Percentiles rank a stretch among this genome's conserved stretches.
phyloP scores from a whole-genome alignment of 495 filamentous ascomycete species.

The Penicillium cosmopolitanum region DNA sequence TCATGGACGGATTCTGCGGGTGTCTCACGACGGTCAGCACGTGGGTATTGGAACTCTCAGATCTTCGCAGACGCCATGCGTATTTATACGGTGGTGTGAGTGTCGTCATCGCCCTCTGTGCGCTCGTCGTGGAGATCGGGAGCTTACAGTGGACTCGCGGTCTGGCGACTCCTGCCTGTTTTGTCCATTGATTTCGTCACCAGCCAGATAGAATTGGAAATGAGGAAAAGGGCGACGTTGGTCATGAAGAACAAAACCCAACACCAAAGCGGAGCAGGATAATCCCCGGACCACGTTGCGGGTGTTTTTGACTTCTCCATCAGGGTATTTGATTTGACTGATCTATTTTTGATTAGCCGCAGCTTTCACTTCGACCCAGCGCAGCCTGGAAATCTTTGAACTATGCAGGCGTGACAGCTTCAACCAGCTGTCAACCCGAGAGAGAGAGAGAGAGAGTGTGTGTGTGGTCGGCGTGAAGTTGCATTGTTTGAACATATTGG shows the following conservation, averaged over 20 bases:
- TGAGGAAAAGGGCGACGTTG: too few species aligned
- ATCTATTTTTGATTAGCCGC: too few species aligned
- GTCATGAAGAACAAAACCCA: neutral
- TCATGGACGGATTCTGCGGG: slow-evolving; percentile 86
- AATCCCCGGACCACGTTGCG: too few species aligned
- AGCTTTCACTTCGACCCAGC: too few species aligned
- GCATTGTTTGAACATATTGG: too few species aligned
- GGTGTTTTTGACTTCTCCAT: too few species aligned
- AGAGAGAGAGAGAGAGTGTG: too few species aligned
- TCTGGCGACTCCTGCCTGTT: slow-evolving; percentile 51
- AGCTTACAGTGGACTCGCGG: slow-evolving; percentile 73
- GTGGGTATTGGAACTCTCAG: slow-evolving; percentile 74
- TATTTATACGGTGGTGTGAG: slow-evolving; percentile 73
- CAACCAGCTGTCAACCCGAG: too few species aligned
- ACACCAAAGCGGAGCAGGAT: neutral
- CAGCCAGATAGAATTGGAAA: neutral
- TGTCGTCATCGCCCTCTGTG: slow-evolving; percentile 59
- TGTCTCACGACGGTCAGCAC: slow-evolving; percentile 86
- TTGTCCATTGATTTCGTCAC: slow-evolving; percentile 2
- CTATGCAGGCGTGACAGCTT: too few species aligned
- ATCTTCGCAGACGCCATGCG: slow-evolving; percentile 60
- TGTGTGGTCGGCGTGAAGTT: too few species aligned
- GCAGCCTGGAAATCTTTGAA: too few species aligned
- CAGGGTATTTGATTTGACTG: too few species aligned
- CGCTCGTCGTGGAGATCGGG: slow-evolving; percentile 73